These are phyloP conservation scores for Leishmania lainsoni DNA, from an alignment of 208 protist species.

Conservation along the genomic window DNA sequence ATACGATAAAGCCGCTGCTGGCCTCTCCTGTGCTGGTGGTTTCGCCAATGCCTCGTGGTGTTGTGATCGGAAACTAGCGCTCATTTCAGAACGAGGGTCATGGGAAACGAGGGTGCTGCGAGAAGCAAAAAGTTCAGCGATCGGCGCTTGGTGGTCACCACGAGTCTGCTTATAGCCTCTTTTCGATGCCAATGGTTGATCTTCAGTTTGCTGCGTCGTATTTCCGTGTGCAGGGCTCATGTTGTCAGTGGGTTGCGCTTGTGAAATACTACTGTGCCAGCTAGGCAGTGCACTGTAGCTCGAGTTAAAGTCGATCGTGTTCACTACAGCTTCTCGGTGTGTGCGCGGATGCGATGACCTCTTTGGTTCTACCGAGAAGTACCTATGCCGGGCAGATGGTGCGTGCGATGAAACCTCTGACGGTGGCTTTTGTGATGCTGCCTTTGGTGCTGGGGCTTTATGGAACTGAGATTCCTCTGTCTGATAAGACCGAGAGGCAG, in stretches of 20 bases:
- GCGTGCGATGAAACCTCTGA: neutral
- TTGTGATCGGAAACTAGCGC: constrained; percentile 5
- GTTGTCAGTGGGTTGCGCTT: neutral
- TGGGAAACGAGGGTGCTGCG: neutral
- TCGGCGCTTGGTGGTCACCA: constrained; percentile 15
- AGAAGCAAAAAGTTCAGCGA: constrained; percentile 1
- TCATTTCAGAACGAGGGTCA: neutral
- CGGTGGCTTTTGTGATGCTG: neutral
- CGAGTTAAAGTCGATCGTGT: neutral
- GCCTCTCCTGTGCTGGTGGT: neutral
- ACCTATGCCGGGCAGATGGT: neutral
- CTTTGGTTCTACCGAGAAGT: neutral
- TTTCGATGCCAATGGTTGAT: neutral
- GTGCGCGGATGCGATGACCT: neutral
- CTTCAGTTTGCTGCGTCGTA: neutral
- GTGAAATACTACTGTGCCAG: neutral
- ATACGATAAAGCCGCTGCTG: neutral
- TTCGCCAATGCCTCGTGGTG: neutral
- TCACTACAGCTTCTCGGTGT: neutral
- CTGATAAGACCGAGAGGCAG: neutral
- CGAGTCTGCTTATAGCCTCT: constrained; percentile 18
- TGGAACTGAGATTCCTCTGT: neutral
- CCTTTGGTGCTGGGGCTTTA: neutral
- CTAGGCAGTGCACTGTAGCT: constrained; percentile 8
- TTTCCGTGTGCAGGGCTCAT: neutral